Evolutionary conservation across 2,329 filamentous ascomycete genomes (phyloP).

Genomic region (Aspergillus quadricinctus): DNA sequence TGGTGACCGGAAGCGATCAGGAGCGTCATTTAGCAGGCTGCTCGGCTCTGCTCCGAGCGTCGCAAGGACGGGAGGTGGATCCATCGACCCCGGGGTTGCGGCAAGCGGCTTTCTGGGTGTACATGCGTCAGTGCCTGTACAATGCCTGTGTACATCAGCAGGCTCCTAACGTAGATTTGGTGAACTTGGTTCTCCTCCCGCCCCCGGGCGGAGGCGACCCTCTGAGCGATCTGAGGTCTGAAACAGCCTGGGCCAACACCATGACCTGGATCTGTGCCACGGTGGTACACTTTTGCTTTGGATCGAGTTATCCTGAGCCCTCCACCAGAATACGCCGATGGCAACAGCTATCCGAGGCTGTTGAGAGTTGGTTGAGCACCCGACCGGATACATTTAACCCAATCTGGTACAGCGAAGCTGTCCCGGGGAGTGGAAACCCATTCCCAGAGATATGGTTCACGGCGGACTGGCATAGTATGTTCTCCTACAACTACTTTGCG

Average conservation of each 20-base stretch:
- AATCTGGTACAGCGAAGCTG: background rate
- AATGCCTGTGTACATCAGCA: slow-evolving; percentile 10
- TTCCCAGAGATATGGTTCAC: too few species aligned
- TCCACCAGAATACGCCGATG: too few species aligned
- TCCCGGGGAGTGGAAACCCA: too few species aligned
- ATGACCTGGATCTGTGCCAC: slow-evolving; percentile 11
- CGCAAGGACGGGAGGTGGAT: slow-evolving; percentile 8
- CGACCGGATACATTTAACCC: too few species aligned
- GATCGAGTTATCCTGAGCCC: slow-evolving; percentile 4
- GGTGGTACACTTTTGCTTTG: slow-evolving; percentile 9
- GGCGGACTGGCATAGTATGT: too few species aligned
- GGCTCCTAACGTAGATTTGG: slow-evolving; percentile 8
- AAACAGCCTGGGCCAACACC: slow-evolving; percentile 11
- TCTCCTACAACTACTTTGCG: too few species aligned
- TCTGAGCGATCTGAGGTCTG: slow-evolving; percentile 6
- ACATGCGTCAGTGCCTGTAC: slow-evolving; percentile 11
- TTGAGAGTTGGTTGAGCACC: too few species aligned
- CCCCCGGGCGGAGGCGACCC: slow-evolving; percentile 1
- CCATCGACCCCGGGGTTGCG: slow-evolving; percentile 8
- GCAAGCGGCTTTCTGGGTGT: slow-evolving; percentile 10
- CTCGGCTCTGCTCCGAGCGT: slow-evolving; percentile 9
- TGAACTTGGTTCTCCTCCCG: background rate
- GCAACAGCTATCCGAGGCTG: too few species aligned
- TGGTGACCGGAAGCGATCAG: slow-evolving; percentile 9
- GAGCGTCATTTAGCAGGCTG: slow-evolving; percentile 11